Evolutionary conservation across 306 rosid species (phyloP).

Genomic region (Potentilla sterilis): DNA sequence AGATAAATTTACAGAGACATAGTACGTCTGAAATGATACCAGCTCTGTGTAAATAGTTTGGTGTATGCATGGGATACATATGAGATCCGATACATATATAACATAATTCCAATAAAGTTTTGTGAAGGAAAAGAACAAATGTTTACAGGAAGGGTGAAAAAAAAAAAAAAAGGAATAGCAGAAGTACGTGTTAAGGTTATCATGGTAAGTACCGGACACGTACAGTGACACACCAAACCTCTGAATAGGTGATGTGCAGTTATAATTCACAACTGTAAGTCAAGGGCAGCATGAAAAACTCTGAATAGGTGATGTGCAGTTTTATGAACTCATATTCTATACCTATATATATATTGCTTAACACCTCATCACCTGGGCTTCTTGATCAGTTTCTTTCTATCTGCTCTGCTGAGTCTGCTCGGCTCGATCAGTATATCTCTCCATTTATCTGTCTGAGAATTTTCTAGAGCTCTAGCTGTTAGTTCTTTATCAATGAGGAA

Average conservation of each 20-base stretch:
- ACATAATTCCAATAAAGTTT: neutral
- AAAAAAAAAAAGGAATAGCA: no score
- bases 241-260: neutral
- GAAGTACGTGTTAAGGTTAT: neutral
- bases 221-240: constrained; percentile 14
- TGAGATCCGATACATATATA: no score
- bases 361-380: neutral
- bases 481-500: constrained; percentile 31
- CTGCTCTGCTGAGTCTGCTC: neutral
- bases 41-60: no score
- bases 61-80: no score
- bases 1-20: no score
- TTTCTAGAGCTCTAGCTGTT: neutral
- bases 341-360: neutral
- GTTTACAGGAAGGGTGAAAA: neutral
- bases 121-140: neutral
- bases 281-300: constrained; percentile 6
- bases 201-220: neutral
- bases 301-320: no score
- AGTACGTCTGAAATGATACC: no score
- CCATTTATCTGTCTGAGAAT: neutral
- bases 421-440: neutral
- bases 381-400: neutral
- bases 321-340: neutral
- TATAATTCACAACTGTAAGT: constrained; percentile 14